A percentile compares a stretch with the other conserved stretches of the same genome.
Conservation (phyloP, 441 rosid genomes). For the Flueggea neowawraea region DNA sequence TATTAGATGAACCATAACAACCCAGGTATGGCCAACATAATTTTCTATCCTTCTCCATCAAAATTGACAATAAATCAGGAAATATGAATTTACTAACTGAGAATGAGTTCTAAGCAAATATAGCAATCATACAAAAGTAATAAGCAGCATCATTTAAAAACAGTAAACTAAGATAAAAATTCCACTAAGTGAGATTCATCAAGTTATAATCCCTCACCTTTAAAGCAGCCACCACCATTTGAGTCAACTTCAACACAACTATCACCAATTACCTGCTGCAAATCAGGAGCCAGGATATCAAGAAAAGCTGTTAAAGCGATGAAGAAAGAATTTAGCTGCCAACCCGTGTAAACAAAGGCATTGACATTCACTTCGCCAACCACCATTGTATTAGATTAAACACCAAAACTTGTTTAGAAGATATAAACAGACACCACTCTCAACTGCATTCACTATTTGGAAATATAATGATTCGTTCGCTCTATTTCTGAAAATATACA, state of each 20-base stretch:
- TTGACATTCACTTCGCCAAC: no score
- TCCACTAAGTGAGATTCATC: background rate
- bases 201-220: slow-evolving; percentile 59
- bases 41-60: no score
- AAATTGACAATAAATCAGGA: no score
- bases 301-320: background rate
- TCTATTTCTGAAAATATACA: background rate
- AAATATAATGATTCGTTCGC: background rate
- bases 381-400: no score
- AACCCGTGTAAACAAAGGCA: slow-evolving; percentile 1
- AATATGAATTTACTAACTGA: no score
- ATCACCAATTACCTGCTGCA: slow-evolving; percentile 60
- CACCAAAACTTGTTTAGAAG: no score
- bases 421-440: background rate
- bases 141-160: no score
- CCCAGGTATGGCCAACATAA: no score
- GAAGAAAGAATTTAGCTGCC: background rate
- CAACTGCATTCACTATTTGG: background rate
- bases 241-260: slow-evolving; percentile 59
- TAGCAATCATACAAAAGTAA: no score
- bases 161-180: background rate
- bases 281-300: slow-evolving; percentile 54
- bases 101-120: no score
- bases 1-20: no score
- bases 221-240: slow-evolving; percentile 84